These are phyloP conservation scores for Stephania japonica DNA, from an alignment of 164 flowering plant species.

Conservation along the genomic window DNA sequence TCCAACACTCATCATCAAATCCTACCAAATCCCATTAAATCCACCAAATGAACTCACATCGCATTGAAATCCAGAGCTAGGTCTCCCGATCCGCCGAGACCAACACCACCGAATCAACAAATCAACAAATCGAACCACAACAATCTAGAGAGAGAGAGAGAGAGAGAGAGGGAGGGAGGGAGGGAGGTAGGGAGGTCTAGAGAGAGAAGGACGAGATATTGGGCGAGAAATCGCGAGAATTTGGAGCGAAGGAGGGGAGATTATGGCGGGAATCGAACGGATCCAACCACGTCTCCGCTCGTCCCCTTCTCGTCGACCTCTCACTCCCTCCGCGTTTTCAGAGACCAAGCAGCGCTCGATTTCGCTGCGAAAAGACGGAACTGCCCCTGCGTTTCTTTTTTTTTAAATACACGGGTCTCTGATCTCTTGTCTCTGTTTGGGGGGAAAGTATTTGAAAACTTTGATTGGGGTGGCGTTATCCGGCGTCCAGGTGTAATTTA, in stretches of 20 bases:
- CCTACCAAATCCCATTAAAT: not conserved
- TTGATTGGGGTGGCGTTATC: not conserved
- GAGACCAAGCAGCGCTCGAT: not conserved
- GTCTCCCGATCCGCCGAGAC: not conserved
- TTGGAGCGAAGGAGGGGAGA: constrained; percentile 14
- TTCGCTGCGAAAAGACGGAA: not conserved
- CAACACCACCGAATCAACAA: not conserved
- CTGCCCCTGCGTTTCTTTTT: not conserved
- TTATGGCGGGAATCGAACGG: constrained; percentile 14
- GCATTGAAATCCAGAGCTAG: not conserved
- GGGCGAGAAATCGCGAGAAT: not conserved
- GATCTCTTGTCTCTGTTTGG: not conserved
- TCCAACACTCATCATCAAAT: not conserved
- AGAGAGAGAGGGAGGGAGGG: not conserved
- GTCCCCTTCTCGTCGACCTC: not conserved
- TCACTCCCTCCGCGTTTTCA: constrained; percentile 14
- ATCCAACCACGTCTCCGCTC: constrained; percentile 7
- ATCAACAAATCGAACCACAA: not conserved
- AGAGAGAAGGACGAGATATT: not conserved
- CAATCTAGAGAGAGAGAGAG: not conserved
- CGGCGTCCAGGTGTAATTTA: not conserved
- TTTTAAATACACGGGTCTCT: not conserved
- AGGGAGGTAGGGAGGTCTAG: not conserved
- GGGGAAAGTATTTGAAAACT: not conserved
- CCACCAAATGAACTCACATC: not conserved